Base-by-base conservation (phyloP, 164 flowering plant genomes). In the Pachysandra terminalis region DNA sequence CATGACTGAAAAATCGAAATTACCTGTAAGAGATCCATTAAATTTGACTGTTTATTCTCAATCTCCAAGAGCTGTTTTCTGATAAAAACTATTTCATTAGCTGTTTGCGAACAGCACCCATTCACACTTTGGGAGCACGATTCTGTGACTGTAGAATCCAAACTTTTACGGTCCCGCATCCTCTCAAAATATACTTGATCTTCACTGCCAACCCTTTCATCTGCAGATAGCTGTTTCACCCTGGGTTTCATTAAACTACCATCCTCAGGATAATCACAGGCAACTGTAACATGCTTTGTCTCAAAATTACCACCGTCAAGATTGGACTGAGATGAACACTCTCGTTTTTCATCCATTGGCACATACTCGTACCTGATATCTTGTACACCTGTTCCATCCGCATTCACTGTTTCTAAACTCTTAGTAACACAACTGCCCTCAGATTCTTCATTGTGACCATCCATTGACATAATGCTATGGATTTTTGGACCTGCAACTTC, bases 1-100 rank as follows among this genome's bases (percentile, higher is more conserved):
- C 17, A 45, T 1, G 51, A 10, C 1, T 45, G 17, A 15, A 45
- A 5, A 45, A 45, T 15, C 55, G 21, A 3, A 71, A 45, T 71
- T 79, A 94, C 98, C 98, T 90, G 85, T 23, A 94, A 70, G 67
- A 90, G 73, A 75, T 90, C 83, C 86, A 90, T 75, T 62, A 91
- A 72, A 56, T 70, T 85, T 28, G 96, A 85, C 74, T 94, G 97
- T 74, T 85, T 88, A 66, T 68, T 82, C 74, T 91, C 93, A 52
- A 94, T 87, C 69, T 88, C 94, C 73, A 80, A 45, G 49, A 94
- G 93, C 23, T 94, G 90, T 70, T 86, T 86, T 27, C 80, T 79
- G 28, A 94, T 84, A 75, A 66, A 78, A 70, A 61, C 74, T 80
- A 88, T 78, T 69, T 85, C 93, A 73, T 83, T 83, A 65, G 74